Evolutionary conservation across 371 early-diverging fungal species (phyloP).

Genomic region (Dichotomocladium elegans): DNA sequence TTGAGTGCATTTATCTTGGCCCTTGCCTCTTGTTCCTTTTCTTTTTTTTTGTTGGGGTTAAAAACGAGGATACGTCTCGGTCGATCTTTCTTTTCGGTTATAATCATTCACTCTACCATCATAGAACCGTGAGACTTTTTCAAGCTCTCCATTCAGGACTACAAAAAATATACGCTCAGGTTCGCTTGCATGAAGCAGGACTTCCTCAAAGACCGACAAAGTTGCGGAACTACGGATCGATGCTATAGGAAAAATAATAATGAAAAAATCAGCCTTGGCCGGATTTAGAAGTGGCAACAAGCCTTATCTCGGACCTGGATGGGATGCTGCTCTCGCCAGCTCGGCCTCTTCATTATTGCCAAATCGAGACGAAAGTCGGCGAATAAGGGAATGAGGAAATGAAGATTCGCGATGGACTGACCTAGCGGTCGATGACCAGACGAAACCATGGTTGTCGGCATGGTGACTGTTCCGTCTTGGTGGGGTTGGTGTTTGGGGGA

Average conservation of each 20-base stretch:
- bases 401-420: slow-evolving; percentile 11
- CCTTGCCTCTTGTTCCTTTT: slow-evolving; percentile 39
- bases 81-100: not conserved
- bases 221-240: slow-evolving; percentile 18
- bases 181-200: slow-evolving; percentile 36
- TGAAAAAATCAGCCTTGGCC: not conserved
- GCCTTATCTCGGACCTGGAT: slow-evolving; percentile 14
- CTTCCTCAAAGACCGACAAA: slow-evolving; percentile 38
- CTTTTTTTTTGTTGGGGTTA: slow-evolving; percentile 12
- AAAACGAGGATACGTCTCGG: not conserved
- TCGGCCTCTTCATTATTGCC: slow-evolving; percentile 17
- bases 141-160: slow-evolving; percentile 54
- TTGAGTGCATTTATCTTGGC: slow-evolving; percentile 46
- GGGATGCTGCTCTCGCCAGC: slow-evolving; percentile 11
- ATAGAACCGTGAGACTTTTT: slow-evolving; percentile 61
- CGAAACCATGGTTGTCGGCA: not conserved
- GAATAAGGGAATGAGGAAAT: slow-evolving; percentile 17
- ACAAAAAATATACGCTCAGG: slow-evolving; percentile 63
- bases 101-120: slow-evolving; percentile 26
- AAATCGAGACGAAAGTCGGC: slow-evolving; percentile 17
- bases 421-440: not conserved
- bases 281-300: slow-evolving; percentile 1
- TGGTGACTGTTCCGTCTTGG: too few relatives aligned
- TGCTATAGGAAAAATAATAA: slow-evolving; percentile 7
- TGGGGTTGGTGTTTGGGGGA: too few relatives aligned